phyloP scores from a whole-genome alignment of 192 early-diverging fungal genomes.

The Linderina pennispora region DNA sequence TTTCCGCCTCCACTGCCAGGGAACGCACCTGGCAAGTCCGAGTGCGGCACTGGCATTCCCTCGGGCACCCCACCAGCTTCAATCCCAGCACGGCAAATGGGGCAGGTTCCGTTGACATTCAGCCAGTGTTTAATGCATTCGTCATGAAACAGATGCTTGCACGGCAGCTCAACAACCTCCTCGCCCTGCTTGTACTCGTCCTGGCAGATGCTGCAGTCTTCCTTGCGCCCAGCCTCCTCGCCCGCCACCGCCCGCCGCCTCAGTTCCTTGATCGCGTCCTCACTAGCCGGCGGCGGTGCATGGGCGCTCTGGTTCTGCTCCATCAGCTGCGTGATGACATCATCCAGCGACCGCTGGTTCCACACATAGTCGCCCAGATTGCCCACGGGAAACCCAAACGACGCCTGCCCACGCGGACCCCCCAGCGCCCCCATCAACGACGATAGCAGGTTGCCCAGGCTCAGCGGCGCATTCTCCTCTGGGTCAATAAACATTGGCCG shows the following conservation, averaged over 20 bases:
- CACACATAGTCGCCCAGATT: slow-evolving; percentile 82
- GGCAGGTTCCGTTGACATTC: slow-evolving; percentile 89
- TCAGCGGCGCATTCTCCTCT: slow-evolving; percentile 35
- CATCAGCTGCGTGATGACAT: slow-evolving; percentile 84
- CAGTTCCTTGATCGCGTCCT: slow-evolving; percentile 65
- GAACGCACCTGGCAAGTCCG: slow-evolving; percentile 40
- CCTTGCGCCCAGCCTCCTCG: slow-evolving; percentile 55
- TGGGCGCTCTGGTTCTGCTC: slow-evolving; percentile 55
- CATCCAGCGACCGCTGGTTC: slow-evolving; percentile 75
- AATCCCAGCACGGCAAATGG: slow-evolving; percentile 65
- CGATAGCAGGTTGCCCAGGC: slow-evolving; percentile 28
- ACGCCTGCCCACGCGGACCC: slow-evolving; percentile 24
- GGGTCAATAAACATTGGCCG: slow-evolving; percentile 41
- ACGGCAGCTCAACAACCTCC: slow-evolving; percentile 63
- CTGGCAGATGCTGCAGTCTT: slow-evolving; percentile 84
- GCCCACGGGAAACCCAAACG: slow-evolving; percentile 45
- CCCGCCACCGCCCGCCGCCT: slow-evolving; percentile 47
- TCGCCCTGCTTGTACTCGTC: slow-evolving; percentile 76
- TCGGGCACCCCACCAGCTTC: not conserved
- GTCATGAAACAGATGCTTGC: slow-evolving; percentile 85
- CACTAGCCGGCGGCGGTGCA: slow-evolving; percentile 72
- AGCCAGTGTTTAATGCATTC: slow-evolving; percentile 90
- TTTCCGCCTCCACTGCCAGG: no score
- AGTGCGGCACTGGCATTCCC: slow-evolving; percentile 16
- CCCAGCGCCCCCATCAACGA: slow-evolving; percentile 40